Evolutionary conservation across 805 yeast genomes (phyloP).

Genomic region (Teunomyces atbi): DNA sequence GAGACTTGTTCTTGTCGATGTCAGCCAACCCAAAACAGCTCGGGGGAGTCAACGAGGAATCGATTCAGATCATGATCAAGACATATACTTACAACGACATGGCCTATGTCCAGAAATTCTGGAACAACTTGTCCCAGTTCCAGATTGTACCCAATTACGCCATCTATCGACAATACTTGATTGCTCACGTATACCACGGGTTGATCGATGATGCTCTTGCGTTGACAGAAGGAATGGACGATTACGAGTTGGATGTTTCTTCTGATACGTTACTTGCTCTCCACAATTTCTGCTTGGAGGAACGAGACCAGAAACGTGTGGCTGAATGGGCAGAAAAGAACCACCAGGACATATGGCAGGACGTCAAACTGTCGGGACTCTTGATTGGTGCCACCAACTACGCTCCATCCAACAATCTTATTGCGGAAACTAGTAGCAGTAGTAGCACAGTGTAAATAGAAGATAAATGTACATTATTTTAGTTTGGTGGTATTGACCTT

Average conservation of each 20-base stretch:
- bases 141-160: constrained; percentile 52
- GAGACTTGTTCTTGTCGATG: constrained; percentile 61
- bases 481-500: constrained; percentile 63
- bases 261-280: constrained; percentile 46
- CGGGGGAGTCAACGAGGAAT: constrained; percentile 58
- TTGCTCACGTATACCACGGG: constrained; percentile 71
- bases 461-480: background rate
- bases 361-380: constrained; percentile 20
- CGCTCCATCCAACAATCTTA: constrained; percentile 27
- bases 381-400: constrained; percentile 28
- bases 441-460: constrained; percentile 1
- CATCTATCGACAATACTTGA: constrained; percentile 57
- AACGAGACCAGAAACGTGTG: constrained; percentile 27
- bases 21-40: constrained; percentile 46
- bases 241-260: constrained; percentile 45
- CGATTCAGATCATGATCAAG: constrained; percentile 65
- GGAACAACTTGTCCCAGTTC: constrained; percentile 56
- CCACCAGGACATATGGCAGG: constrained; percentile 28
- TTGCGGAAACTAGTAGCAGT: constrained; percentile 14
- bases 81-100: constrained; percentile 55
- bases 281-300: constrained; percentile 42
- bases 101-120: constrained; percentile 56
- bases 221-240: constrained; percentile 46
- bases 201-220: constrained; percentile 54
- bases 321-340: constrained; percentile 33